Percentiles rank a stretch among this genome's conserved stretches.
phyloP scores from a whole-genome alignment of 176 grass and related monocot species.

The Musa beccarii region DNA sequence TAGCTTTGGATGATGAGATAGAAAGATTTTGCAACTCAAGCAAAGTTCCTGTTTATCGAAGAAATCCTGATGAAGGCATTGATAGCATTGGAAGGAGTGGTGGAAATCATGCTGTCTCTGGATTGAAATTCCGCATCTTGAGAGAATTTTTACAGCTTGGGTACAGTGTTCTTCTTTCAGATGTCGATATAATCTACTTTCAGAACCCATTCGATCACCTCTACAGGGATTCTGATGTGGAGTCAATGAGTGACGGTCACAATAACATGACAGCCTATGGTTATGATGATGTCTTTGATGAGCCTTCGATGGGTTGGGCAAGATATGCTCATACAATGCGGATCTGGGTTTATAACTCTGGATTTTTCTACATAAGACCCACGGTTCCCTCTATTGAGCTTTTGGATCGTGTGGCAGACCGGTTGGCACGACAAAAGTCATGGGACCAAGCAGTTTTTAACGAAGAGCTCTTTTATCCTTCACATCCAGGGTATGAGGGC shows the following conservation, averaged over 20 bases:
- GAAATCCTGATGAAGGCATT: constrained; percentile 69
- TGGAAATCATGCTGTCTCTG: constrained; percentile 83
- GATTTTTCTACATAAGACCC: constrained; percentile 93
- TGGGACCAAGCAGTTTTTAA: constrained; percentile 99
- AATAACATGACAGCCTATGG: constrained; percentile 90
- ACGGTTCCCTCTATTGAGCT: constrained; percentile 85
- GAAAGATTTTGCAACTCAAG: constrained; percentile 67
- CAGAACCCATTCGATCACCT: constrained; percentile 90
- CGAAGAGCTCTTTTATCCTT: constrained; percentile 76
- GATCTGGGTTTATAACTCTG: constrained; percentile 98
- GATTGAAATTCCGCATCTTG: constrained; percentile 81
- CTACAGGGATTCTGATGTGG: constrained; percentile 84
- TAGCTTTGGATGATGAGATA: constrained; percentile 75
- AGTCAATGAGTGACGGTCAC: constrained; percentile 97
- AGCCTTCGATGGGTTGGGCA: constrained; percentile 87
- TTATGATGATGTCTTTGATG: constrained; percentile 94
- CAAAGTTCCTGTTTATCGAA: constrained; percentile 72
- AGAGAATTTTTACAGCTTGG: constrained; percentile 92
- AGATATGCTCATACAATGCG: constrained; percentile 99
- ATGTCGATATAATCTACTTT: constrained; percentile 91
- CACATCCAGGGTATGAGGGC: constrained; percentile 78
- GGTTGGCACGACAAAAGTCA: constrained; percentile 55
- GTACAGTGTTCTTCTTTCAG: constrained; percentile 85
- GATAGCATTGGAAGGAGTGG: constrained; percentile 60
- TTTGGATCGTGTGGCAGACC: constrained; percentile 75